Percentiles rank a stretch among this genome's conserved stretches.
These are phyloP conservation scores for Zygosaccharomyces pseudobailii DNA, from an alignment of 1,139 yeast species.

Conservation along the genomic window DNA sequence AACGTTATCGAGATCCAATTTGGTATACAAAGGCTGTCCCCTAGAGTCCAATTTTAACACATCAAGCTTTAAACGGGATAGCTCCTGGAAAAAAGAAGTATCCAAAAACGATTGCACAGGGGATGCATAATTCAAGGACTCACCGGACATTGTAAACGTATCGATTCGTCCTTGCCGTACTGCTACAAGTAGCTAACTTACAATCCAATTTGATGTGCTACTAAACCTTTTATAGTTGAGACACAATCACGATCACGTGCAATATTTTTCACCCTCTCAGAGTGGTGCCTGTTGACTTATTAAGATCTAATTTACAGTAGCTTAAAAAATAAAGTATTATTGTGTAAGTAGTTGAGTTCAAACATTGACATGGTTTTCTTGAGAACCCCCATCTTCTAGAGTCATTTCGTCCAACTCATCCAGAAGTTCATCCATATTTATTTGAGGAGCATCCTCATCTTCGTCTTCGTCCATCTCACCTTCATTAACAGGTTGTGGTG, in stretches of 20 bases:
- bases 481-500: slow-evolving; percentile 29
- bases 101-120: slow-evolving; percentile 73
- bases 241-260: background rate
- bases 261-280: background rate
- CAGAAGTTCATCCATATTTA: slow-evolving; percentile 74
- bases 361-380: slow-evolving; percentile 2
- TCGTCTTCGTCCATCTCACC: slow-evolving; percentile 46
- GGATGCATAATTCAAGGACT: slow-evolving; percentile 40
- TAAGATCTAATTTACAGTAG: background rate
- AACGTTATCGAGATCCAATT: slow-evolving; percentile 33
- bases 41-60: slow-evolving; percentile 31
- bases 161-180: background rate
- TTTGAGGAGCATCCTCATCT: slow-evolving; percentile 71
- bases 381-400: slow-evolving; percentile 42
- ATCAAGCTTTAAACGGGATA: slow-evolving; percentile 41
- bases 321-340: background rate
- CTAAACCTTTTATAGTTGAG: background rate
- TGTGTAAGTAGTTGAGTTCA: background rate
- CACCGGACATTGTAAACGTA: background rate
- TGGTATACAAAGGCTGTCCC: slow-evolving; percentile 32
- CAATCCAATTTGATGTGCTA: background rate
- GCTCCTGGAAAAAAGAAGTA: slow-evolving; percentile 74
- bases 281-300: background rate
- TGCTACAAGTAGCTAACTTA: background rate
- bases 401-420: slow-evolving; percentile 94